Base-by-base conservation (phyloP, 179 eudicot genomes). In the Corrigiola litoralis region DNA sequence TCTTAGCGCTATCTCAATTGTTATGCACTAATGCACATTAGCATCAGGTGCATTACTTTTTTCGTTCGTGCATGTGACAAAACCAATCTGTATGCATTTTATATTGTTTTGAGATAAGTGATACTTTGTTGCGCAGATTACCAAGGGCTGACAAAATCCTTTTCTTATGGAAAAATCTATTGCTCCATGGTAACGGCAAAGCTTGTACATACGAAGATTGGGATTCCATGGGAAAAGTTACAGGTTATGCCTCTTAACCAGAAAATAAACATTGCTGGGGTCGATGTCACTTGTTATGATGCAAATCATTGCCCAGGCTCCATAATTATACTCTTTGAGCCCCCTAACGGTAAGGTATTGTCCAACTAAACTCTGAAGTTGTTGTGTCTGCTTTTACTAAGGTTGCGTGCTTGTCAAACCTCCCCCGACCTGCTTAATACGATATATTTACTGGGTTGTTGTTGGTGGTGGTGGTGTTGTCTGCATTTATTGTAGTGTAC, bases 251-350 rank as follows among this genome's bases (percentile, higher is more conserved):
- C 96, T 34, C 81, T 92, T 65, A 75, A 87, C 61, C 79, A 85
- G 75, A 92, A 84, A 73, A 75, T 84, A 47, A 77, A 48, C 66
- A 68, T 92, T 73, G 83, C 84, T 66, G 98, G 96, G 74, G 69
- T 81, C 65, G 74, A 84, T 70, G 87, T 92, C 56, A 92, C 96
- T 5, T 90, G 95, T 77, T 90, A 87, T 74, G 98, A 92, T 80
- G 98, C 98, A 62, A 92, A 92, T 75, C 98, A 92, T 65, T 92
- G 96, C 75, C 98, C 98, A 34, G 96, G 98, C 68, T 75, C 98
- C 68, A 71, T 87, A 60, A 78, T 92, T 51, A 67, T 92, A 62
- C 81, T 90, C 52, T 92, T 92, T 81, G 96, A 92, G 75, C 95
- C 95, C 27, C 89, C 90, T 66, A 90, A 79, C 51, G 86, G 90